These are phyloP conservation scores for Kalmusia sp. DNA, from an alignment of 2,329 filamentous ascomycete genomes.

Conservation along the genomic window DNA sequence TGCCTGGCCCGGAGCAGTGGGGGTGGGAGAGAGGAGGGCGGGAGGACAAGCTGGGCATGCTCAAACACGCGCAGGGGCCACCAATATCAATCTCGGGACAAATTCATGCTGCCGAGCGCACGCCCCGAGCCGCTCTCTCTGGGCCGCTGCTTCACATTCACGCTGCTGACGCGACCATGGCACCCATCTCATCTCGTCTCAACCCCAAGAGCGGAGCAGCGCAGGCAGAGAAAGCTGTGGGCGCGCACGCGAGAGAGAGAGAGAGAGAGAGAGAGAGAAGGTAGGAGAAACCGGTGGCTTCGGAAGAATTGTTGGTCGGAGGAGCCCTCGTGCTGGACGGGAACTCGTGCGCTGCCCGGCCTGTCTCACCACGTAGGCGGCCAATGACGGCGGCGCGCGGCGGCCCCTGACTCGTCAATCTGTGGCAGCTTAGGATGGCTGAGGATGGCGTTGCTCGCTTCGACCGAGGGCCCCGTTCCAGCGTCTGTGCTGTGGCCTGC, in stretches of 20 bases:
- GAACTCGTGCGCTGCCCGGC: constrained; percentile 36
- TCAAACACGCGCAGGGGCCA: constrained; percentile 2
- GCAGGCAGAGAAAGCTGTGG: background rate
- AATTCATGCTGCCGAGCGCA: background rate
- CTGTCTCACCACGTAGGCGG: constrained; percentile 38
- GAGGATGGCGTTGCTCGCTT: constrained; percentile 31
- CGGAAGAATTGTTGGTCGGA: background rate
- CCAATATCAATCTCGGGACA: background rate
- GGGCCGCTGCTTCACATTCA: background rate
- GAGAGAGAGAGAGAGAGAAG: too few relatives aligned
- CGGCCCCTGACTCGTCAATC: constrained; percentile 30
- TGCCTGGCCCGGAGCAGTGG: background rate
- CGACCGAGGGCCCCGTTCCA: constrained; percentile 9
- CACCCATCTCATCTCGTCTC: background rate
- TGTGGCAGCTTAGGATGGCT: constrained; percentile 18
- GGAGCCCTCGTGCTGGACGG: constrained; percentile 31
- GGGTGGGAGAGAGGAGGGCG: background rate
- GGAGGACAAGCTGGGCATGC: background rate
- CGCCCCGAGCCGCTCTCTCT: background rate
- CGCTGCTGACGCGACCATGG: background rate
- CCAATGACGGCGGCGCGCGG: constrained; percentile 23
- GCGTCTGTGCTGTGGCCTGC: constrained; percentile 10
- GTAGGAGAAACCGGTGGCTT: background rate
- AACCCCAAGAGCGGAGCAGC: background rate
- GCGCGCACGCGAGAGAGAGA: too few relatives aligned